Evolutionary conservation across 352 stramenopile genomes (phyloP), one percentile per base, ranked within the genome.

Genomic region (Globisporangium splendens): DNA sequence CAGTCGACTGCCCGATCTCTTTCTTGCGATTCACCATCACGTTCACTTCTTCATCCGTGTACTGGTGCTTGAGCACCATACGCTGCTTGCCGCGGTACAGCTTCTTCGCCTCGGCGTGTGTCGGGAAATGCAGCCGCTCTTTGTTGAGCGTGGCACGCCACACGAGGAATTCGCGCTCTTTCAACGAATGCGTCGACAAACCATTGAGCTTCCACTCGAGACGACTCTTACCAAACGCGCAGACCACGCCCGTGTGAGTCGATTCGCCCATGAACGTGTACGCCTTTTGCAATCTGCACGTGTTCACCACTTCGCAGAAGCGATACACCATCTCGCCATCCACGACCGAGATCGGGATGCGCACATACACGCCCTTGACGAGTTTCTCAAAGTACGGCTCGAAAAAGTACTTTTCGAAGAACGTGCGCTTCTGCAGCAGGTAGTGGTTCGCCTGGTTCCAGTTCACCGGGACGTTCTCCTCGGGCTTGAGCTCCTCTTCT

Each of bases 331-430:
- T 91, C 52, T 88, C 79, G 22, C 82, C 83, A 41, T 93, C 79
- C 21, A 86, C 74, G 21, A 83, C 70, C 28, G 74, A 73, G 28
- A 95, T 88, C 22, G 81, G 81, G 13, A 93, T 67, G 22, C 77
- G 77, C 20, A 91, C 81, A 56, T 90, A 93, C 42, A 89, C 67
- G 17, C 85, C 85, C 35, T 77, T 76, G 24, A 95, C 81, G 11
- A 95, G 63, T 62, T 88, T 83, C 43, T 87, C 66, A 50, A 95
- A 95, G 60, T 75, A 95, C 8, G 85, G 85, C 72, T 95, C 85
- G 57, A 92, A 95, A 50, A 86, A 95, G 61, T 93, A 63, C 61
- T 95, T 91, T 42, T 95, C 85, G 53, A 95, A 93, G 50, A 88
- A 95, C 22, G 65, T 60, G 28, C 85, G 70, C 50, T 83, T 77